Conservation (phyloP, 192 early-diverging fungal genomes). For the Chytriomyces sp. region DNA sequence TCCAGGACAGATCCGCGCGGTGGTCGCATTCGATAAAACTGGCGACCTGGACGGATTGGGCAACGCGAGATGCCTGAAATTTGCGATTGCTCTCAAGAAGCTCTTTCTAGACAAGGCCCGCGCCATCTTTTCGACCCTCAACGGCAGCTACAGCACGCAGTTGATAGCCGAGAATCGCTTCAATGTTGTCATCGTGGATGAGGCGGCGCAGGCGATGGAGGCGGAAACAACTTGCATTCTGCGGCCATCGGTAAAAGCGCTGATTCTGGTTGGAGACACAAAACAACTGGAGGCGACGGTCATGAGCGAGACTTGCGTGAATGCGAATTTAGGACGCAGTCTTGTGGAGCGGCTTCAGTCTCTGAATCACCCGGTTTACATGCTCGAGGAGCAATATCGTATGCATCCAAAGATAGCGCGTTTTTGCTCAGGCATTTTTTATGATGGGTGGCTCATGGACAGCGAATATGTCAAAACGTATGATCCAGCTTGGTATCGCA, state of each 20-base stretch:
- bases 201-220: constrained; percentile 22
- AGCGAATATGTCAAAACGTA: constrained; percentile 8
- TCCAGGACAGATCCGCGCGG: not conserved
- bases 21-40: not conserved
- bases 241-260: not conserved
- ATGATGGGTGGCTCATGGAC: constrained; percentile 25
- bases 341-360: constrained; percentile 3
- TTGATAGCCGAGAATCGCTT: constrained; percentile 5
- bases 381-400: constrained; percentile 25
- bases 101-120: constrained; percentile 12
- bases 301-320: constrained; percentile 5
- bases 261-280: constrained; percentile 24
- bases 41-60: constrained; percentile 5
- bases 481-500: constrained; percentile 7
- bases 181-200: constrained; percentile 24
- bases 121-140: constrained; percentile 23
- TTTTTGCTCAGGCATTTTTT: not conserved
- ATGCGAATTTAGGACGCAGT: constrained; percentile 20
- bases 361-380: constrained; percentile 8
- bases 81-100: not conserved
- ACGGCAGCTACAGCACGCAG: not conserved
- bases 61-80: not conserved
- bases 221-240: constrained; percentile 22
- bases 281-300: constrained; percentile 26
- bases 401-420: constrained; percentile 23